Evolutionary conservation across 2,329 filamentous ascomycete species (phyloP).

Genomic region (Berkeleyomyces basicola): DNA sequence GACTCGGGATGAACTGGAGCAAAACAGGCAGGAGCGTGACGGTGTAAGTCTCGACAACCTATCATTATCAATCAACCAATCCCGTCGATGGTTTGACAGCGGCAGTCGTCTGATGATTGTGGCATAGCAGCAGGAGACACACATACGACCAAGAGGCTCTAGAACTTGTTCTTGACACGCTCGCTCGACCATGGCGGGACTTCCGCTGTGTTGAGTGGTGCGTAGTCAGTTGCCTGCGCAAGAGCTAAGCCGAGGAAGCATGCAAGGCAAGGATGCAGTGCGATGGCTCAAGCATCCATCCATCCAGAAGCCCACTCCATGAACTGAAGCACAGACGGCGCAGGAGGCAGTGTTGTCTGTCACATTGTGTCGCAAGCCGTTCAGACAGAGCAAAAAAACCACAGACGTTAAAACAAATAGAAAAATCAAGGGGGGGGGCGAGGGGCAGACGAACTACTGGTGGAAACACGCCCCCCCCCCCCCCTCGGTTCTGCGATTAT

Average conservation of each 20-base stretch:
- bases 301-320: background rate
- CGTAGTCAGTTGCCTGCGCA: too few relatives aligned
- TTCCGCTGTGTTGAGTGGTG: too few relatives aligned
- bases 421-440: too few relatives aligned
- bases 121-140: background rate
- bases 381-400: background rate
- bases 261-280: background rate
- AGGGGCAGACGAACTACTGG: too few relatives aligned
- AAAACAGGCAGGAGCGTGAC: background rate
- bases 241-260: background rate
- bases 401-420: background rate
- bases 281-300: background rate
- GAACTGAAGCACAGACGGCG: slow-evolving; percentile 1
- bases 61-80: background rate
- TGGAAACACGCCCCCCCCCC: too few relatives aligned
- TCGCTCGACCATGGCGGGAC: too few relatives aligned
- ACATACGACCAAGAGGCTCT: background rate
- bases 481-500: too few relatives aligned
- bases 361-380: background rate
- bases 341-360: background rate
- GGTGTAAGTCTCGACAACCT: background rate
- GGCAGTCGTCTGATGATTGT: background rate
- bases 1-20: background rate
- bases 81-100: background rate
- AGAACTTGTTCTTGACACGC: too few relatives aligned